Base-by-base conservation (phyloP, 768 basidiomycete species). In the Panellus pusillus region DNA sequence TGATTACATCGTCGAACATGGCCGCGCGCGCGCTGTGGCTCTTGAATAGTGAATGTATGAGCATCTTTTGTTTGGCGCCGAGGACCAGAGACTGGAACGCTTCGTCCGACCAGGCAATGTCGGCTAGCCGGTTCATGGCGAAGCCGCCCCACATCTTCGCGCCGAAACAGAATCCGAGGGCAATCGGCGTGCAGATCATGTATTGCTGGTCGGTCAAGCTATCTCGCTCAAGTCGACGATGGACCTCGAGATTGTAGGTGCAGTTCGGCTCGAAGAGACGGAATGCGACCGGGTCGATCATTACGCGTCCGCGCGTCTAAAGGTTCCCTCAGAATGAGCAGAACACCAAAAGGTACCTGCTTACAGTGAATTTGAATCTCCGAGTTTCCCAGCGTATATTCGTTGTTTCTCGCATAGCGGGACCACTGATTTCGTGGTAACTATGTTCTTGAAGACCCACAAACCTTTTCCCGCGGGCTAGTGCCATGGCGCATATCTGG, bases 51-150 rank as follows among this genome's bases (percentile, higher is more conserved):
- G 67, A 60, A 12, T 61, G 50, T 31, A 73, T 64, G 28, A 73
- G 63, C 8, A n/a, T 53, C 55, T 74, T 73, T 44, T 70, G 65
- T 45, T 70, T 67, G 3, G 42, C 12, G 6, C 63, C 67, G 14
- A 76, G 61, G 3, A 73, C 72, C 15, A 76, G 64, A 0, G 58
- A 61, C 3, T 65, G 52, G 60, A 72, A 76, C 4, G 73, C 67
- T 11, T 67, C 67, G 24, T 69, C 66, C 19, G 65, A 66, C 72
- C 74, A 74, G 11, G 45, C 44, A 19, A 74, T 60, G 18, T 64
- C 57, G 0, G 44, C 17, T 17, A 73, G 43, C 2, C 65, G 60
- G 29, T 65, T 65, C 12, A 73, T 57, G 2, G 68, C 66, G 37
- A 72, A 67, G 2, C 58, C 69, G 32, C 68, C 67, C 69, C 69